Percentiles rank a stretch among this genome's conserved stretches.
Conservation (phyloP, 441 rosid genomes). For the Arabidopsis lyrata region DNA sequence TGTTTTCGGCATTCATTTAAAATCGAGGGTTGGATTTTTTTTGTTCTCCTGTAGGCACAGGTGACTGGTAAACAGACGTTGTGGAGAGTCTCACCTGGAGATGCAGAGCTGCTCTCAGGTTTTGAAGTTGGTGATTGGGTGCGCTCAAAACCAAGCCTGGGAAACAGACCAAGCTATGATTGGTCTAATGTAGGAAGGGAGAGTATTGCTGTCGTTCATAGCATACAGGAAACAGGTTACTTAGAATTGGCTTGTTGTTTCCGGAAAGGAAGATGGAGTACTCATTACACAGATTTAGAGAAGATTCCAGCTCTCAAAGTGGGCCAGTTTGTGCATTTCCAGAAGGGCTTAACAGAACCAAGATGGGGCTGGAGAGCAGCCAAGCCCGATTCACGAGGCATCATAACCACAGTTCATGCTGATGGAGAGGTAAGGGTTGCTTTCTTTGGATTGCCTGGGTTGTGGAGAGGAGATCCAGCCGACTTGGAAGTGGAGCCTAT, state of each 20-base stretch:
- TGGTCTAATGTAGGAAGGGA: slow-evolving; percentile 95
- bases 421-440: slow-evolving; percentile 96
- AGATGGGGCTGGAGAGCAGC: slow-evolving; percentile 99
- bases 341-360: slow-evolving; percentile 79
- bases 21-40: slow-evolving; percentile 4
- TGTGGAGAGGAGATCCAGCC: slow-evolving; percentile 98
- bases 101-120: slow-evolving; percentile 96
- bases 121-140: slow-evolving; percentile 99
- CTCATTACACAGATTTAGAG: slow-evolving; percentile 92
- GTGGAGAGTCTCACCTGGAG: slow-evolving; percentile 99
- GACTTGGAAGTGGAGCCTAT: slow-evolving; percentile 81
- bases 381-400: slow-evolving; percentile 74
- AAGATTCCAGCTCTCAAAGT: slow-evolving; percentile 81
- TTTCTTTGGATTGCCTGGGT: slow-evolving; percentile 77
- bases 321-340: slow-evolving; percentile 92
- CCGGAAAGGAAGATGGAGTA: slow-evolving; percentile 82
- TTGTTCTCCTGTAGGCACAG: slow-evolving; percentile 60
- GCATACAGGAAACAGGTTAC: slow-evolving; percentile 88
- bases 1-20: slow-evolving; percentile 7
- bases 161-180: slow-evolving; percentile 94
- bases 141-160: slow-evolving; percentile 90
- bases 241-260: slow-evolving; percentile 96
- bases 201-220: slow-evolving; percentile 89
- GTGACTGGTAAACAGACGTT: slow-evolving; percentile 81
- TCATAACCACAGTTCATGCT: slow-evolving; percentile 85